Percentiles rank a stretch among this genome's conserved stretches.
phyloP scores from a whole-genome alignment of 768 basidiomycete genomes.

The Boletus rubroflammeus region DNA sequence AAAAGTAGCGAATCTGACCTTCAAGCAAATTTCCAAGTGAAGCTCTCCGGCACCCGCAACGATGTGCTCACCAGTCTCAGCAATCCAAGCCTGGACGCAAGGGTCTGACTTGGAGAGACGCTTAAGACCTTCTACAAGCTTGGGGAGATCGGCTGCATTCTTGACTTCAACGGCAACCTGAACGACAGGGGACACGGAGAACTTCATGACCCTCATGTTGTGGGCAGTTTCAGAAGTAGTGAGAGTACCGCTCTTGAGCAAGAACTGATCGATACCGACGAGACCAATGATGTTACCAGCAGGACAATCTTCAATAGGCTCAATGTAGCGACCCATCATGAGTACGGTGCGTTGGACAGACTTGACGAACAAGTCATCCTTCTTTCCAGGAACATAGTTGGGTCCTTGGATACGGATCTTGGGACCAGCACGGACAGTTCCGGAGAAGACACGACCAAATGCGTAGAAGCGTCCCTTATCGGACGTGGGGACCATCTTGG shows the following conservation, averaged over 20 bases:
- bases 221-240: slow-evolving; percentile 98
- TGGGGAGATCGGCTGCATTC: slow-evolving; percentile 98
- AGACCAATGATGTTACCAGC: slow-evolving; percentile 98
- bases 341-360: slow-evolving; percentile 97
- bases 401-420: slow-evolving; percentile 99
- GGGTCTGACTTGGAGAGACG: slow-evolving; percentile 99
- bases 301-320: slow-evolving; percentile 98
- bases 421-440: slow-evolving; percentile 94
- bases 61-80: slow-evolving; percentile 94
- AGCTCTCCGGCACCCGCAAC: slow-evolving; percentile 99
- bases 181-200: slow-evolving; percentile 99
- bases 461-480: slow-evolving; percentile 99
- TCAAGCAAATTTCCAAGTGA: slow-evolving; percentile 99
- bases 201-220: slow-evolving; percentile 99
- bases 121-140: slow-evolving; percentile 99
- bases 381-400: slow-evolving; percentile 98
- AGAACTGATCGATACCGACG: slow-evolving; percentile 99
- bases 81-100: slow-evolving; percentile 94
- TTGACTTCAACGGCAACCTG: slow-evolving; percentile 99
- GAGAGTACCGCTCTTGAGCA: slow-evolving; percentile 98
- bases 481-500: slow-evolving; percentile 99
- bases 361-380: slow-evolving; percentile 97
- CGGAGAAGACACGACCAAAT: slow-evolving; percentile 99
- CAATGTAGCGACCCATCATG: slow-evolving; percentile 99
- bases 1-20: slow-evolving; percentile 45